Conservation (phyloP, 2,329 filamentous ascomycete genomes). For the Laburnicola sp. region DNA sequence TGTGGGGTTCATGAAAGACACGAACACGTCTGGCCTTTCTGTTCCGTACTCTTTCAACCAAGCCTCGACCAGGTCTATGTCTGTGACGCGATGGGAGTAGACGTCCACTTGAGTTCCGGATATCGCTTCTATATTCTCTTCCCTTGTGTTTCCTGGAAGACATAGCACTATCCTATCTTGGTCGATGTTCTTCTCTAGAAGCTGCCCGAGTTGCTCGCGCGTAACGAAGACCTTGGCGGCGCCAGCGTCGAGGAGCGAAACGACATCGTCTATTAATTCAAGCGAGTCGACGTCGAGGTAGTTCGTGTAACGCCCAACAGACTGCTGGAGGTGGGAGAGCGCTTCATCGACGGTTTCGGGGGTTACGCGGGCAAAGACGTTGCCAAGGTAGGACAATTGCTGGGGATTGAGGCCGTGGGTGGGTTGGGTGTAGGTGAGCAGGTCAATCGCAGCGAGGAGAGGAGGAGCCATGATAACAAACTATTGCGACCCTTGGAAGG, state of each 20-base stretch:
- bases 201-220: slow-evolving; percentile 64
- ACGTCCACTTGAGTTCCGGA: slow-evolving; percentile 50
- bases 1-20: slow-evolving; percentile 50
- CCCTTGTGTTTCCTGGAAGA: slow-evolving; percentile 49
- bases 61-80: slow-evolving; percentile 49
- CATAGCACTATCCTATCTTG: slow-evolving; percentile 61
- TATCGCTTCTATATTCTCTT: slow-evolving; percentile 47
- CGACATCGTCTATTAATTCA: slow-evolving; percentile 69
- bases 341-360: slow-evolving; percentile 52
- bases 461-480: slow-evolving; percentile 47
- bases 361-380: slow-evolving; percentile 59
- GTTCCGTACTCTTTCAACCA: slow-evolving; percentile 56
- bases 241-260: slow-evolving; percentile 81
- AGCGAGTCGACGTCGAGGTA: slow-evolving; percentile 78
- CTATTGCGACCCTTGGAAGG: background rate
- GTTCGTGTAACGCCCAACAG: slow-evolving; percentile 61
- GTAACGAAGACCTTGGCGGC: slow-evolving; percentile 83
- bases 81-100: slow-evolving; percentile 48
- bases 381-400: slow-evolving; percentile 60
- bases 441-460: slow-evolving; percentile 55
- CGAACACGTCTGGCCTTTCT: slow-evolving; percentile 54
- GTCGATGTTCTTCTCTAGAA: slow-evolving; percentile 57
- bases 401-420: slow-evolving; percentile 56
- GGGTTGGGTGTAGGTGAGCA: slow-evolving; percentile 48
- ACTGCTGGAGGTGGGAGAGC: slow-evolving; percentile 58